Evolutionary conservation across 176 grass and related monocot genomes (phyloP).

Genomic region (Musa beccarii): DNA sequence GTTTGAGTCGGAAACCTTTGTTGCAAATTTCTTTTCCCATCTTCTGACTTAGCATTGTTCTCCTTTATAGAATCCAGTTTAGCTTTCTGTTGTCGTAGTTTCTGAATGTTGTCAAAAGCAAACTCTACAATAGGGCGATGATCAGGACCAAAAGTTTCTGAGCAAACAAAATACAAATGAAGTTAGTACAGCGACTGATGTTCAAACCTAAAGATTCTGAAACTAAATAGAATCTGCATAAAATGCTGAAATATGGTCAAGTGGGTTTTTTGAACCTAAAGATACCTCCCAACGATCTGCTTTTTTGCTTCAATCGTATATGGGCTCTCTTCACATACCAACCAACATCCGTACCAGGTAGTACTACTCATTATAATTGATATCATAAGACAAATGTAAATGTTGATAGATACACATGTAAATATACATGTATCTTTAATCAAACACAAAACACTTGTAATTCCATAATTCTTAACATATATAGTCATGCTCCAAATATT

Average conservation of each 20-base stretch:
- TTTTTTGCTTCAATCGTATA: no score
- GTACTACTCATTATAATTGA: no score
- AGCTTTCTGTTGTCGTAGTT: conserved; percentile 54
- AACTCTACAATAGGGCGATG: conserved; percentile 82
- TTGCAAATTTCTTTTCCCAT: conserved; percentile 23
- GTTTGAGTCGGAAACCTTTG: conserved; percentile 13
- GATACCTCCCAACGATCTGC: no score
- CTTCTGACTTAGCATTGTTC: conserved; percentile 13
- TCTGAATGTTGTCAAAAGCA: conserved; percentile 78
- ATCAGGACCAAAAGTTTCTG: conserved; percentile 74
- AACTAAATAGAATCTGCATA: not conserved
- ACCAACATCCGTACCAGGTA: no score
- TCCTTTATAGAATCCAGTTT: conserved; percentile 21
- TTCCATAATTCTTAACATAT: no score
- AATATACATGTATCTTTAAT: no score
- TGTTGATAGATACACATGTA: no score
- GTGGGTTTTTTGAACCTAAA: not conserved
- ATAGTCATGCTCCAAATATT: no score
- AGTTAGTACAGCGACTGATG: not conserved
- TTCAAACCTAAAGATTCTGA: not conserved
- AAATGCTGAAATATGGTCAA: not conserved
- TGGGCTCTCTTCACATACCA: no score
- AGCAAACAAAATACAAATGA: conserved; percentile 12
- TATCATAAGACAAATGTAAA: no score
- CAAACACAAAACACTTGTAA: no score